Evolutionary conservation across 208 protist genomes (phyloP), one percentile per base, ranked within the genome.

Genomic region (Wallacemonas rigidus): DNA sequence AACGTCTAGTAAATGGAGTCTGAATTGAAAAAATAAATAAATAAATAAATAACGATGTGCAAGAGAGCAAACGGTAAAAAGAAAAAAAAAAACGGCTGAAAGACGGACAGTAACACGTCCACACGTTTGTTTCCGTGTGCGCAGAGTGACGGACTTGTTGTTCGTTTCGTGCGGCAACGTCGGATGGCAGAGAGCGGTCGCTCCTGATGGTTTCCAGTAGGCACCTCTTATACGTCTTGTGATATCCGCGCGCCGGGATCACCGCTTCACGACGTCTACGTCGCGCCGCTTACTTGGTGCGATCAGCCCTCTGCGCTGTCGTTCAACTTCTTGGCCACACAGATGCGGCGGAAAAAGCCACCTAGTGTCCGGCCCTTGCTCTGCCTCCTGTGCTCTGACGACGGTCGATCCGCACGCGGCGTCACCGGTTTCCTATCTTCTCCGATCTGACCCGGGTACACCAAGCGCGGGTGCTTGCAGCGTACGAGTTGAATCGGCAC

Each of bases 381-480:
- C 4, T 3, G 7, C 3, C 60, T 38, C 3, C 47, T 38, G 43
- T 65, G 60, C 3, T 15, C 36, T 12, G n/a, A 41, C n/a, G 14
- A 38, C 41, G 60, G 60, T 3, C 60, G 12, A 41, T 65, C 60
- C 2, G 44, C 60, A 48, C 43, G 60, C 7, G 60, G 60, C 43
- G 60, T 65, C 12, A 4, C 5, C 4, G 60, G 60, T 45, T 65
- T 6, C 6, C 60, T 6, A 11, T 48, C 39, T 5, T 8, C 60
- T 6, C 50, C 40, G 7, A 36, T 3, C 12, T 50, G 45, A 17
- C 60, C 60, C 9, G 60, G 60, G n/a, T 53, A 65, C n/a, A 65
- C 41, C 38, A 51, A 14, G 60, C 50, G 60, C 12, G 60, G 60
- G 11, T 65, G 60, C 43, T 65, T 65, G 60, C 8, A 65, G 60